Conservation (phyloP, 2,329 filamentous ascomycete species). For the Calonectria pteridis region DNA sequence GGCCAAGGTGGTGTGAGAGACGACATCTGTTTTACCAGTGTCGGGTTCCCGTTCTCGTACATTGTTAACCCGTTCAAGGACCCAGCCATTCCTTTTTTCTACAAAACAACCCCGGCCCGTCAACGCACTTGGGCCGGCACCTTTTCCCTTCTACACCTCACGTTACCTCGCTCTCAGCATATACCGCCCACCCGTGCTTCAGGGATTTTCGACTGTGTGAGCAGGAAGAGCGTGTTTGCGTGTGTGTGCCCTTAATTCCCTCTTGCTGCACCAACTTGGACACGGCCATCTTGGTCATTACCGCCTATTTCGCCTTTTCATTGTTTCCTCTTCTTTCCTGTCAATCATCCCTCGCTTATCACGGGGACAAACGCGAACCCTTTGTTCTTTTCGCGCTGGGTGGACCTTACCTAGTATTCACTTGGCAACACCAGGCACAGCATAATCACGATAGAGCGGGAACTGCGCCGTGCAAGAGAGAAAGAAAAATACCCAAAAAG, state of each 20-base stretch:
- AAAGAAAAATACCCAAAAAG: neutral
- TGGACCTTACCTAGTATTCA: constrained; percentile 10
- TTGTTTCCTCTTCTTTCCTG: neutral
- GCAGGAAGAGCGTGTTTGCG: neutral
- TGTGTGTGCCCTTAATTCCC: neutral
- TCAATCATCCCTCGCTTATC: constrained; percentile 10
- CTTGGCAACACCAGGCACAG: constrained; percentile 15
- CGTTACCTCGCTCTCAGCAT: constrained; percentile 7
- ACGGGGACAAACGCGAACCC: neutral
- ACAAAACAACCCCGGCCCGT: constrained; percentile 20
- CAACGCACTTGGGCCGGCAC: neutral
- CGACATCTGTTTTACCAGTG: constrained; percentile 9
- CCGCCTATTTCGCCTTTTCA: neutral
- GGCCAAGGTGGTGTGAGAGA: constrained; percentile 13
- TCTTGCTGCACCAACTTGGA: neutral
- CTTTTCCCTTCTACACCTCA: constrained; percentile 12
- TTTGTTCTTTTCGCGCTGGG: constrained; percentile 6
- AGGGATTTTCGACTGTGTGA: constrained; percentile 3
- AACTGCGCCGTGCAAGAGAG: neutral
- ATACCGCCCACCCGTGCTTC: constrained; percentile 4
- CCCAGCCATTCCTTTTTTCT: constrained; percentile 24
- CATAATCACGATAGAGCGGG: constrained; percentile 1
- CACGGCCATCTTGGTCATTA: neutral
- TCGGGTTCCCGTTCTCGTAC: constrained; percentile 14
- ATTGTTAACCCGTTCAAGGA: constrained; percentile 9